Evolutionary conservation across 805 yeast species (phyloP).

Genomic region (Metschnikowia cubensis): DNA sequence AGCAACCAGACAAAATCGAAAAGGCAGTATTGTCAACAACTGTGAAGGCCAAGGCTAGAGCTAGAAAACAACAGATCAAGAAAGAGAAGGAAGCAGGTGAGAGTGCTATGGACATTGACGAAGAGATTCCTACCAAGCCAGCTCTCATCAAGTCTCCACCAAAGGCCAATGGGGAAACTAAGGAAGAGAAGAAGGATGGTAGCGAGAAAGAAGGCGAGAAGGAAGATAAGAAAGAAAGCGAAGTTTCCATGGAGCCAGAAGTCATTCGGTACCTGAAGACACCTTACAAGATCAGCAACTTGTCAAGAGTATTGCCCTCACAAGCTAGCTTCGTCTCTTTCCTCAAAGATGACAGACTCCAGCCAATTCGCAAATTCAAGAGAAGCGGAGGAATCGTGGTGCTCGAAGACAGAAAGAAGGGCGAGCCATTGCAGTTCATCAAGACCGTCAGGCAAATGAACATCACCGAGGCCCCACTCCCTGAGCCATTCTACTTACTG

Average conservation of each 20-base stretch:
- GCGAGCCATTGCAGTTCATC: conserved; percentile 59
- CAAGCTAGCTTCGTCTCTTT: conserved; percentile 84
- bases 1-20: conserved; percentile 82
- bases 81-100: conserved; percentile 49
- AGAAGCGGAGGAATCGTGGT: conserved; percentile 69
- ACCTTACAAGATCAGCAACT: conserved; percentile 68
- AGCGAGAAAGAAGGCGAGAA: not conserved
- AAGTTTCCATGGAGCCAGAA: conserved; percentile 27
- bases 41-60: conserved; percentile 89
- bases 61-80: conserved; percentile 56
- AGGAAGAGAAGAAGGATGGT: conserved; percentile 26
- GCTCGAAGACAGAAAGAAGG: conserved; percentile 59
- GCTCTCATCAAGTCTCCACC: conserved; percentile 4
- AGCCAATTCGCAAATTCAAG: conserved; percentile 76
- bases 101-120: conserved; percentile 43
- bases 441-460: conserved; percentile 80
- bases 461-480: conserved; percentile 69
- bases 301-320: conserved; percentile 85
- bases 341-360: conserved; percentile 67
- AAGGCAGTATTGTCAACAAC: conserved; percentile 95
- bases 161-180: conserved; percentile 11
- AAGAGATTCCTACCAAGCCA: conserved; percentile 7
- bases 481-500: conserved; percentile 63
- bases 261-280: conserved; percentile 54
- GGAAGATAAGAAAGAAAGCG: conserved; percentile 15